These are phyloP conservation scores for Dissophora ornata DNA, from an alignment of 192 early-diverging fungal species.

Conservation along the genomic window DNA sequence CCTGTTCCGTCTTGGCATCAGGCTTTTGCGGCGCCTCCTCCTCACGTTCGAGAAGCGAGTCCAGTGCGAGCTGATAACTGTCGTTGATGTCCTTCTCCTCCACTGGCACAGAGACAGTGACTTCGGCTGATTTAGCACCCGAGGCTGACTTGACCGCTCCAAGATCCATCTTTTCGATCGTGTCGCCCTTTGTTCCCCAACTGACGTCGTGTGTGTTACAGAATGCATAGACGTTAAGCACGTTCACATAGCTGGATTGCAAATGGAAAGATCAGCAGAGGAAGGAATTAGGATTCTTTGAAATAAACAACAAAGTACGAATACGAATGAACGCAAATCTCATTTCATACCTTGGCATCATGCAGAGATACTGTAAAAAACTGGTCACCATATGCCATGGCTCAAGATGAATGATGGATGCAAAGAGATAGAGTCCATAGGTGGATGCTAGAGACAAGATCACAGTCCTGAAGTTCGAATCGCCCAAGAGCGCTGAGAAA, in stretches of 20 bases:
- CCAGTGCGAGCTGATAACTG: slow-evolving; percentile 81
- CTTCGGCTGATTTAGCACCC: slow-evolving; percentile 75
- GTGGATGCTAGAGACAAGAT: slow-evolving; percentile 83
- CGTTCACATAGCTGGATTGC: slow-evolving; percentile 70
- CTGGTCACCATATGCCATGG: slow-evolving; percentile 89
- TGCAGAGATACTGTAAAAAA: slow-evolving; percentile 59
- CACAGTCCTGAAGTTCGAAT: slow-evolving; percentile 77
- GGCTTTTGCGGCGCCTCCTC: slow-evolving; percentile 53
- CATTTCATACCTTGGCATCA: slow-evolving; percentile 38
- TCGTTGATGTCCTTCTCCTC: slow-evolving; percentile 81
- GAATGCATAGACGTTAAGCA: slow-evolving; percentile 93
- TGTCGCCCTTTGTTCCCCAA: slow-evolving; percentile 97
- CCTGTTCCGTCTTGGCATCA: slow-evolving; percentile 78
- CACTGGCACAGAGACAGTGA: slow-evolving; percentile 77
- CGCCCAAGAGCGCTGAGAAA: slow-evolving; percentile 55
- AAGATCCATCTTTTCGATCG: slow-evolving; percentile 70
- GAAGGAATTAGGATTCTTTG: too few relatives aligned
- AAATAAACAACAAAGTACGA: too few relatives aligned
- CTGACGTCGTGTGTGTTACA: slow-evolving; percentile 95
- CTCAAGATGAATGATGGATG: slow-evolving; percentile 83
- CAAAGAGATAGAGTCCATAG: slow-evolving; percentile 84
- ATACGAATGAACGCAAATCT: not conserved
- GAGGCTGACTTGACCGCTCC: slow-evolving; percentile 75
- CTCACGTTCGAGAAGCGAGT: slow-evolving; percentile 58
- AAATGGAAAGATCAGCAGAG: not conserved